A percentile compares a stretch with the other conserved stretches of the same genome.
These are phyloP conservation scores for Mucor velutinosus DNA, from an alignment of 371 early-diverging fungal genomes.

Conservation along the genomic window DNA sequence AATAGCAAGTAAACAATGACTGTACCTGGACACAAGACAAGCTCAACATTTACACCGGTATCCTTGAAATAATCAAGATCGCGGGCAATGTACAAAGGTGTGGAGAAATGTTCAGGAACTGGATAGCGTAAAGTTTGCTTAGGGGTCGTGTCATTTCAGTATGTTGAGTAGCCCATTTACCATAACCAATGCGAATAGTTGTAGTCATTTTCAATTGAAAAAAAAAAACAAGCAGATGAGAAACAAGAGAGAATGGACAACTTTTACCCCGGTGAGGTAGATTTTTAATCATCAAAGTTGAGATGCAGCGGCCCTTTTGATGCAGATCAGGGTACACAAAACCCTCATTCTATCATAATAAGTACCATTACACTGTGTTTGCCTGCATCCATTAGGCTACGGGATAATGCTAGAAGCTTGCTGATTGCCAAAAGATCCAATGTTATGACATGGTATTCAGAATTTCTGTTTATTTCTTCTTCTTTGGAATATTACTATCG, in stretches of 20 bases:
- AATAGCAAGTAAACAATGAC: neutral
- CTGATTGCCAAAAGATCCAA: too few species aligned
- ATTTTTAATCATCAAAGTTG: neutral
- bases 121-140: neutral
- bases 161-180: constrained; percentile 16
- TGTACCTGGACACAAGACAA: constrained; percentile 66
- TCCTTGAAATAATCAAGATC: constrained; percentile 64
- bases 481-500: constrained; percentile 8
- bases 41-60: constrained; percentile 62
- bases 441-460: too few species aligned
- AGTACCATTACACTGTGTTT: too few species aligned
- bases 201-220: constrained; percentile 7
- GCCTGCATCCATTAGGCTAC: too few species aligned
- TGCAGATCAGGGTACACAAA: too few species aligned
- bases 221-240: neutral
- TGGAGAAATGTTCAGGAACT: constrained; percentile 91
- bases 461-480: neutral
- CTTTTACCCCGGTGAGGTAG: neutral
- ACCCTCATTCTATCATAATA: too few species aligned
- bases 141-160: neutral
- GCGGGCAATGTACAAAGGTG: constrained; percentile 73
- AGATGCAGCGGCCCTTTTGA: neutral
- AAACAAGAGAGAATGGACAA: neutral
- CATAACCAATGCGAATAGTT: constrained; percentile 49
- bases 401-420: too few species aligned